phyloP scores from a whole-genome alignment of 441 rosid species.

The Arabidopsis hybrid region DNA sequence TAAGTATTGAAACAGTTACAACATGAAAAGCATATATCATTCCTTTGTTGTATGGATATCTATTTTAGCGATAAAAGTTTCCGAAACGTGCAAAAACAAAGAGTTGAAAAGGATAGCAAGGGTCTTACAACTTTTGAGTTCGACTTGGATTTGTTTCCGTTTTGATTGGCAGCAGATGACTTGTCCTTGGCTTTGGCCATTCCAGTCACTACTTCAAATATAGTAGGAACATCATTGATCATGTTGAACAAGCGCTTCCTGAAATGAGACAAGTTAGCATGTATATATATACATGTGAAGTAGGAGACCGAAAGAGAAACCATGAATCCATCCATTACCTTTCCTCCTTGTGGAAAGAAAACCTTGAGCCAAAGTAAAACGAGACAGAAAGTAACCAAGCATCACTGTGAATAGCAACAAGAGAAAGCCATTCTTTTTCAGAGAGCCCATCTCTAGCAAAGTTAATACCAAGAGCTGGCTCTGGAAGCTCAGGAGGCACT shows the following conservation, averaged over 20 bases:
- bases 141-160: constrained; percentile 64
- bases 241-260: constrained; percentile 63
- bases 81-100: neutral
- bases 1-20: neutral
- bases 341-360: constrained; percentile 52
- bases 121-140: constrained; percentile 47
- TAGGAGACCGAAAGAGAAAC: neutral
- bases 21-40: neutral
- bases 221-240: constrained; percentile 66
- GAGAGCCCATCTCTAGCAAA: constrained; percentile 68
- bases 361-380: constrained; percentile 62
- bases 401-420: constrained; percentile 66
- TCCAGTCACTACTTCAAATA: constrained; percentile 62
- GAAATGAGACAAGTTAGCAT: constrained; percentile 15
- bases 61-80: neutral
- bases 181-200: constrained; percentile 48
- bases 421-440: constrained; percentile 65
- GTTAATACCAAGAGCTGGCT: constrained; percentile 67
- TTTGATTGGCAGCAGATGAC: constrained; percentile 52
- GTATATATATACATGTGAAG: neutral
- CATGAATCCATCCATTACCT: constrained; percentile 39
- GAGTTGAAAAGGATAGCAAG: neutral
- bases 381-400: constrained; percentile 63
- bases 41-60: neutral
- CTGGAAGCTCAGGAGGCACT: constrained; percentile 68